Base-by-base conservation (phyloP, 2,329 filamentous ascomycete genomes). In the Trichoderma harzianum region DNA sequence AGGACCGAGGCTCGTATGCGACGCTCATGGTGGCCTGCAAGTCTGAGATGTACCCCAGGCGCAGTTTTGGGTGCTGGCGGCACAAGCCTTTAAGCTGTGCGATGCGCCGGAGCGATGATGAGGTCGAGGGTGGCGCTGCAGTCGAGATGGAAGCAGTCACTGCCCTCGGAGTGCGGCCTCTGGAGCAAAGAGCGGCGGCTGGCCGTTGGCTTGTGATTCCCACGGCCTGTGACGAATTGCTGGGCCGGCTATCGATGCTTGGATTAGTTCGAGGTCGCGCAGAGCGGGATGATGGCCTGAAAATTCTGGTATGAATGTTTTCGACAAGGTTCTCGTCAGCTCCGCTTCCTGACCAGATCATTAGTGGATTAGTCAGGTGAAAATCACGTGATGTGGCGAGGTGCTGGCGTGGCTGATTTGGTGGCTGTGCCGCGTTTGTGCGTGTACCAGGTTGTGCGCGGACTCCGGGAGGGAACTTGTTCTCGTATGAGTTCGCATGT, bases 1-100 rank as follows among this genome's bases (percentile, higher is more conserved):
- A 86, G 74, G 79, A 82, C 72, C 86, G 80, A 28, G 84, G 79
- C 74, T 88, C 86, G 76, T 85, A 88, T 53, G 85, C 85, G 75
- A 88, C 84, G 74, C 83, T 85, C 85, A 87, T 87, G 63, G 76
- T 82, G 78, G 70, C 74, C 67, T 70, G 72, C 21, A 62, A 28
- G 36, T 68, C 43, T 8, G 70, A 72, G 30, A 57, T 72, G 26
- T 64, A 58, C 36, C 70, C 64, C 18, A 61, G 55, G 14, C 32
- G 36, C 30, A 47, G 69, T 26, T 60, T 68, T 30, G 61, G 39
- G 43, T 70, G 65, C 21, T 71, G 73, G 72, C 69, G 69, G 67
- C 28, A 67, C 66, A 65, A 62, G 64, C 53, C 51, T 60, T 47
- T 63, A 66, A 62, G 67, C 51, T 69, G 58, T 26, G 63, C 30